Evolutionary conservation across 352 stramenopile genomes (phyloP).

Genomic region (Pelagophyceae sp.): DNA sequence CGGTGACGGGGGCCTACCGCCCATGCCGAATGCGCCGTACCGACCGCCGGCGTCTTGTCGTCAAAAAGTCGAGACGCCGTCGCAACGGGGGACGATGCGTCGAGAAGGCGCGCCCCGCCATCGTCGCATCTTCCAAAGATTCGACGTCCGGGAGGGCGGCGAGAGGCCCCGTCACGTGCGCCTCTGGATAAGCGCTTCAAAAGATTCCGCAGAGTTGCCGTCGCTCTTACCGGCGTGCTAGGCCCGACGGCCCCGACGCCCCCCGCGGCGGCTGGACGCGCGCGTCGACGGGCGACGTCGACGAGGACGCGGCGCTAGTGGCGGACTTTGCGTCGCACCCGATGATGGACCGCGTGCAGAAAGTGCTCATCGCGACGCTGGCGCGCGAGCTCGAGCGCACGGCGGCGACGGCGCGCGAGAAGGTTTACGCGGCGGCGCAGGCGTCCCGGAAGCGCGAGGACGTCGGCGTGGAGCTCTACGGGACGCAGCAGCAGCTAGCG

Average conservation of each 20-base stretch:
- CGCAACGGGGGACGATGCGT: too few relatives aligned
- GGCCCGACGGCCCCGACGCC: background rate
- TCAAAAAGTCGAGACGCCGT: too few relatives aligned
- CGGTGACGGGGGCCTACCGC: background rate
- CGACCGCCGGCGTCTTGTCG: too few relatives aligned
- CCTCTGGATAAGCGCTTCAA: too few relatives aligned
- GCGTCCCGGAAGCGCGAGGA: conserved; percentile 57
- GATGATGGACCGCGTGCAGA: conserved; percentile 41
- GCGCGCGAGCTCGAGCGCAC: conserved; percentile 36
- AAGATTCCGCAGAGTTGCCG: too few relatives aligned
- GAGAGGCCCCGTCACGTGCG: too few relatives aligned
- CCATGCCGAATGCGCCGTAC: too few relatives aligned
- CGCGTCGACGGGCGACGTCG: background rate
- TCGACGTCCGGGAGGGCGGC: too few relatives aligned
- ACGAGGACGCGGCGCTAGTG: conserved; percentile 28
- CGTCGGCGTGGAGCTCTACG: conserved; percentile 79
- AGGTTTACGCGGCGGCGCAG: conserved; percentile 34
- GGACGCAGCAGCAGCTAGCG: conserved; percentile 84
- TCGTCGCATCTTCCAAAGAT: too few relatives aligned
- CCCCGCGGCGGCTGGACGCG: background rate
- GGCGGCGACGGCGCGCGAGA: conserved; percentile 38
- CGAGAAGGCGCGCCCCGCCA: too few relatives aligned
- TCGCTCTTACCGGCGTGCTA: background rate
- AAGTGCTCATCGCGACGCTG: conserved; percentile 40
- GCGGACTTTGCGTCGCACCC: conserved; percentile 33